phyloP scores from a whole-genome alignment of 73 alveolate species.

The Paramecium sonneborni region DNA sequence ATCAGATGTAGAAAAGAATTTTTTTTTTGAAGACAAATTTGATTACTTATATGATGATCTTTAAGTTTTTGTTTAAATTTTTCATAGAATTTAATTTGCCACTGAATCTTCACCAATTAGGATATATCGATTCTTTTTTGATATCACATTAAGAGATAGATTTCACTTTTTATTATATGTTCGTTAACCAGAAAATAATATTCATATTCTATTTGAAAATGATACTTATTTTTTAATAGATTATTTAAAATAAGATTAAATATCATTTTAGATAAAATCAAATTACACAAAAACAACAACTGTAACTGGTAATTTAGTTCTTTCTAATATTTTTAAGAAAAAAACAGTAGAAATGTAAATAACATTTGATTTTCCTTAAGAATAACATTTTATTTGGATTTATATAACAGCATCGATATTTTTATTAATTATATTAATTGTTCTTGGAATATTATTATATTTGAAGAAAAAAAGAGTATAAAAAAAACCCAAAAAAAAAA shows the following conservation, averaged over 20 bases:
- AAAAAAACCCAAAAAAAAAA: neutral
- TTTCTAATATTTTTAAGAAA: neutral
- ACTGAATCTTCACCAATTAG: neutral
- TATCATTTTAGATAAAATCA: neutral
- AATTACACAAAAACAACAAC: neutral
- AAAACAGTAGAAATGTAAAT: neutral
- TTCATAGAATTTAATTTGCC: neutral
- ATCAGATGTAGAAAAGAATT: neutral
- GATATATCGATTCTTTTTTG: neutral
- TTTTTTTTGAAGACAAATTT: neutral
- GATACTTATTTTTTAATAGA: neutral
- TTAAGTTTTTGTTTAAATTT: neutral
- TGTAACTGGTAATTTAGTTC: neutral
- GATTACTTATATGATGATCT: neutral
- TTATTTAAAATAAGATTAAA: neutral
- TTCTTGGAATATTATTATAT: neutral
- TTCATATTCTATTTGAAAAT: neutral
- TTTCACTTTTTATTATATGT: neutral
- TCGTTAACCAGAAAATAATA: neutral
- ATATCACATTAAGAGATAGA: neutral
- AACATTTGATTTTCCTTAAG: neutral
- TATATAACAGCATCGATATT: neutral
- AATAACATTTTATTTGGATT: neutral
- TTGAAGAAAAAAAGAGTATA: neutral
- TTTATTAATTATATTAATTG: neutral